These are phyloP conservation scores for Ophiostoma piceae DNA, from an alignment of 2,329 filamentous ascomycete species.

Conservation along the genomic window DNA sequence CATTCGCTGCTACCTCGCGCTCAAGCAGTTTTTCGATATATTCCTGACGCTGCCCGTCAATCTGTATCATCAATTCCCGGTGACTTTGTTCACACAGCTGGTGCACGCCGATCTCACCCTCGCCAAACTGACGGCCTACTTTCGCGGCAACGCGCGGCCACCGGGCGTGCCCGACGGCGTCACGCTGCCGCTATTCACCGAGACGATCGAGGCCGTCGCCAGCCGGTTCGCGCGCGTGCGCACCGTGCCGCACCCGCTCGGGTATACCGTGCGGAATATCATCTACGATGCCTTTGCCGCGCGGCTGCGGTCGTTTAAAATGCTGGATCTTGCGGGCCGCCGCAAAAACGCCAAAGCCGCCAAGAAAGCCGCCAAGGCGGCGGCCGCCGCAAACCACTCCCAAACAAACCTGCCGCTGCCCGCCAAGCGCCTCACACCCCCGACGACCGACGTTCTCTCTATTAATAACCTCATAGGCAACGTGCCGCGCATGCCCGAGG, in stretches of 20 bases:
- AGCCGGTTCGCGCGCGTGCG: constrained; percentile 23
- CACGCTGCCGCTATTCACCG: constrained; percentile 24
- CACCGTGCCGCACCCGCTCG: constrained; percentile 24
- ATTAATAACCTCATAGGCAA: constrained; percentile 23
- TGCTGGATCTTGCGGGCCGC: constrained; percentile 20
- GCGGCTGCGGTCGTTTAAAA: constrained; percentile 27
- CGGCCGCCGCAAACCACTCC: background rate
- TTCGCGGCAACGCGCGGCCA: constrained; percentile 24
- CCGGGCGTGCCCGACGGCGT: constrained; percentile 20
- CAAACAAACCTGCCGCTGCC: background rate
- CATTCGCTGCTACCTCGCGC: constrained; percentile 25
- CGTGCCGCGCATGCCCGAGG: constrained; percentile 14
- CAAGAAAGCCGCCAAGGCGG: background rate
- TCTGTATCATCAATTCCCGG: constrained; percentile 24
- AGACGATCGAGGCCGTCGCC: constrained; percentile 27
- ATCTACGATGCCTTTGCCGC: constrained; percentile 27
- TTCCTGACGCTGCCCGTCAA: constrained; percentile 26
- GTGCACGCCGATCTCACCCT: constrained; percentile 27
- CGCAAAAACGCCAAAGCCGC: constrained; percentile 17
- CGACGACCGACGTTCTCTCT: constrained; percentile 19
- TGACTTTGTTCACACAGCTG: constrained; percentile 25
- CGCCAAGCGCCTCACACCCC: background rate
- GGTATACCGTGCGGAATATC: constrained; percentile 22
- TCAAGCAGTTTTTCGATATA: constrained; percentile 24
- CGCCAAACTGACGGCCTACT: constrained; percentile 28